Evolutionary conservation across 1,284 basidiomycete genomes (phyloP).

Genomic region (Microbotryum lychnidis-dioicae): DNA sequence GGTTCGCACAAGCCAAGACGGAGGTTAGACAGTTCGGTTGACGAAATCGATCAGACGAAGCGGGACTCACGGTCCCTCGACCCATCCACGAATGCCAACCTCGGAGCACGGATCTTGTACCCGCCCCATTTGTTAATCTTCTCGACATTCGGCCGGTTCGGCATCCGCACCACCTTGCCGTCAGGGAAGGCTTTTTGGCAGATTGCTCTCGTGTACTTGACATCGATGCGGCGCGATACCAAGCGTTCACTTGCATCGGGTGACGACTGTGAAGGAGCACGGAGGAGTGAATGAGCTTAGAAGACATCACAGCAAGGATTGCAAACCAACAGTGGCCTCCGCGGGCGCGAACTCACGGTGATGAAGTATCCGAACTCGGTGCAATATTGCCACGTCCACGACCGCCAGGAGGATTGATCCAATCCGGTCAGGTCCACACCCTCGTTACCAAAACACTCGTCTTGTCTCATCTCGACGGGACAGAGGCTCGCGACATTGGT

Average conservation of each 20-base stretch:
- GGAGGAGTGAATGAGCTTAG: constrained; percentile 46
- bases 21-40: not conserved
- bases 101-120: constrained; percentile 14
- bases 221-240: constrained; percentile 62
- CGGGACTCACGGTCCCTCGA: constrained; percentile 27
- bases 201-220: constrained; percentile 69
- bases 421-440: constrained; percentile 56
- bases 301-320: not conserved
- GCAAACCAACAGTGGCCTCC: not conserved
- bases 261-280: constrained; percentile 65
- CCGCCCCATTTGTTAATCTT: constrained; percentile 33
- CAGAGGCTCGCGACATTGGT: constrained; percentile 25
- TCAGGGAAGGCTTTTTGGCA: constrained; percentile 73
- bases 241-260: constrained; percentile 59
- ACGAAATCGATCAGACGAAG: not conserved
- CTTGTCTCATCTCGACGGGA: constrained; percentile 16
- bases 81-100: constrained; percentile 34
- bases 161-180: constrained; percentile 56
- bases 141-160: constrained; percentile 23
- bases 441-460: constrained; percentile 68
- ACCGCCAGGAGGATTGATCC: constrained; percentile 60
- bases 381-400: constrained; percentile 72
- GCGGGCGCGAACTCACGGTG: constrained; percentile 38
- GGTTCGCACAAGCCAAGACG: too few relatives aligned
- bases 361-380: constrained; percentile 15